These are phyloP conservation scores for Auricularia auricula-judae DNA, from an alignment of 768 basidiomycete genomes.

Conservation along the genomic window DNA sequence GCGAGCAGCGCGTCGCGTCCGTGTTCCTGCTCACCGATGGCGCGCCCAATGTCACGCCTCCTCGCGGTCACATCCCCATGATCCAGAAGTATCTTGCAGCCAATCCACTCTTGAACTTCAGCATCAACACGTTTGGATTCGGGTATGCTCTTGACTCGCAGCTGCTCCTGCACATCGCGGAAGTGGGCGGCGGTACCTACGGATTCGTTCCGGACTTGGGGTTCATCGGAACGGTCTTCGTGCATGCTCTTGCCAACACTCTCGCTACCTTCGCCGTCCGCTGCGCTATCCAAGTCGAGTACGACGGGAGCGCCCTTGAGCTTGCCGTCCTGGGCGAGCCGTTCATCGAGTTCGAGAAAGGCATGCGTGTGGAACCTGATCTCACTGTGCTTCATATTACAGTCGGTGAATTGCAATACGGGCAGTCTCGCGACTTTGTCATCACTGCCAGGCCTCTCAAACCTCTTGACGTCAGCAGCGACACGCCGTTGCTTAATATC, in stretches of 20 bases:
- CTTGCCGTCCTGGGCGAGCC: not conserved
- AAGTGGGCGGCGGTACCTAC: slow-evolving; percentile 5
- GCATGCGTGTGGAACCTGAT: not conserved
- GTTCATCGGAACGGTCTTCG: slow-evolving; percentile 11
- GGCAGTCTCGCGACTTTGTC: slow-evolving; percentile 3
- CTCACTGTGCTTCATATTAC: not conserved
- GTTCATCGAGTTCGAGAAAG: not conserved
- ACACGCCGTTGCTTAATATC: not conserved
- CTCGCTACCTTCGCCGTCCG: slow-evolving; percentile 8
- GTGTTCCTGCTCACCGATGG: slow-evolving; percentile 11
- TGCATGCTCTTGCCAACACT: slow-evolving; percentile 10
- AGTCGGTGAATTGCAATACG: slow-evolving; percentile 5
- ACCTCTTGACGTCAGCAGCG: not conserved
- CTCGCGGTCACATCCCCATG: slow-evolving; percentile 10
- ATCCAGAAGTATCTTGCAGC: slow-evolving; percentile 8
- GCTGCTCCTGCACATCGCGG: slow-evolving; percentile 7
- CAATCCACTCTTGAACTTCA: slow-evolving; percentile 6
- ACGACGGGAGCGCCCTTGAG: not conserved
- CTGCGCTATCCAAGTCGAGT: slow-evolving; percentile 4
- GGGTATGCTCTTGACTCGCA: slow-evolving; percentile 10
- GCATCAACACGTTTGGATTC: slow-evolving; percentile 12
- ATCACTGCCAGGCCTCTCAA: not conserved
- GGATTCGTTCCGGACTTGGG: slow-evolving; percentile 9
- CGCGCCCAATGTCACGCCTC: slow-evolving; percentile 9
- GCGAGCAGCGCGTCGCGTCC: slow-evolving; percentile 5